Percentiles rank a stretch among this genome's conserved stretches.
phyloP scores from a whole-genome alignment of 139 green algal genomes.

The Tetraselmis striata region DNA sequence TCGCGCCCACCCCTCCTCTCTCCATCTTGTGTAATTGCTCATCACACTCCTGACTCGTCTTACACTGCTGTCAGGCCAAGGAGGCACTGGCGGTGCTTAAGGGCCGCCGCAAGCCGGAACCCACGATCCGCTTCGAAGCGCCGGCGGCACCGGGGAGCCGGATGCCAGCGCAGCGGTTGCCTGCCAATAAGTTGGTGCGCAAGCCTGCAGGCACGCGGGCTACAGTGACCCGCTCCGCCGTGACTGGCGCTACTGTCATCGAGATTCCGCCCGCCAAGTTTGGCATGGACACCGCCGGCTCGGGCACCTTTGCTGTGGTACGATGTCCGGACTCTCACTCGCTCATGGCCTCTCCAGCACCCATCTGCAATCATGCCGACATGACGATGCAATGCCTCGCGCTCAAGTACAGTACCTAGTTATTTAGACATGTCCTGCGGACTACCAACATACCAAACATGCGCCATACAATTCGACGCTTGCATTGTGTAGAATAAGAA shows the following conservation, averaged over 20 bases:
- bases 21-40: too few species aligned
- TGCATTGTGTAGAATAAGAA: too few species aligned
- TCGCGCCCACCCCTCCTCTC: too few species aligned
- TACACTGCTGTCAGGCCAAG: slow-evolving; percentile 14
- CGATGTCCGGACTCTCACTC: too few species aligned
- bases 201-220: slow-evolving; percentile 42
- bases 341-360: too few species aligned
- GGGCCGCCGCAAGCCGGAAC: slow-evolving; percentile 3
- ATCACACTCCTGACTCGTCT: too few species aligned
- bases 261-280: slow-evolving; percentile 10
- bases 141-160: not conserved
- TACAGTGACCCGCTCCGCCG: slow-evolving; percentile 22
- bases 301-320: slow-evolving; percentile 62
- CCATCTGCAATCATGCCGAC: too few species aligned
- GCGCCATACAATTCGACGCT: too few species aligned
- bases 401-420: too few species aligned
- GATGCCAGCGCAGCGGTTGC: slow-evolving; percentile 7
- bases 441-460: too few species aligned
- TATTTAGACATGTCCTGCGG: too few species aligned
- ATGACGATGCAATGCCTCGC: too few species aligned
- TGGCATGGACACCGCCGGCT: slow-evolving; percentile 28
- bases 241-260: not conserved
- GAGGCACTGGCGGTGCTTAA: slow-evolving; percentile 49
- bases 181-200: not conserved
- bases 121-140: not conserved